Conservation (phyloP, 2,329 filamentous ascomycete genomes). For the Neurospora crassa region DNA sequence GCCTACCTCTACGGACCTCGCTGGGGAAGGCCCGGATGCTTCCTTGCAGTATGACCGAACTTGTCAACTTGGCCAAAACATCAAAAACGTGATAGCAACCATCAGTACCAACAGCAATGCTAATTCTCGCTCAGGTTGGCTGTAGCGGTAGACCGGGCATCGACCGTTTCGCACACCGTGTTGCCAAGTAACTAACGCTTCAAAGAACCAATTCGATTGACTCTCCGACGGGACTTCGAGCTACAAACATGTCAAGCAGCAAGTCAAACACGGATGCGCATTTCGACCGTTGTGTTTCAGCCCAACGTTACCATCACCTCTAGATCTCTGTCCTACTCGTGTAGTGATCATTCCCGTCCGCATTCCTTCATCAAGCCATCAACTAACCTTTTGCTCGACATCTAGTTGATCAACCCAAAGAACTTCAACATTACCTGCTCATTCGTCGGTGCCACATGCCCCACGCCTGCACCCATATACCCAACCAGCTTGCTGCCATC, state of each 20-base stretch:
- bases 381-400: not conserved
- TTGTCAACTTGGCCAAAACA: not conserved
- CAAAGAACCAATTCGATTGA: not conserved
- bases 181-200: not conserved
- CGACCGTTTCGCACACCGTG: not conserved
- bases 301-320: not conserved
- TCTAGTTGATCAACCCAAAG: conserved; percentile 15
- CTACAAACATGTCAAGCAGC: not conserved
- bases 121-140: not conserved
- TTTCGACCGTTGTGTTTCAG: not conserved
- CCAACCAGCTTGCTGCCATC: conserved; percentile 23
- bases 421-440: conserved; percentile 18
- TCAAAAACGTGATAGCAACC: not conserved
- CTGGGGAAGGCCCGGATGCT: not conserved
- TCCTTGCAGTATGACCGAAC: not conserved
- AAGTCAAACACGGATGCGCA: not conserved
- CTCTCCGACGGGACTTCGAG: not conserved
- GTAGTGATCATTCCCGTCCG: not conserved
- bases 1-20: too few species aligned
- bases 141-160: not conserved
- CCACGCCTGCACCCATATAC: conserved; percentile 20
- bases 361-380: not conserved
- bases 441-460: conserved; percentile 22
- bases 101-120: not conserved
- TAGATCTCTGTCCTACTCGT: not conserved